Evolutionary conservation across 192 early-diverging fungal species (phyloP).

Genomic region (Linnemannia elongata): DNA sequence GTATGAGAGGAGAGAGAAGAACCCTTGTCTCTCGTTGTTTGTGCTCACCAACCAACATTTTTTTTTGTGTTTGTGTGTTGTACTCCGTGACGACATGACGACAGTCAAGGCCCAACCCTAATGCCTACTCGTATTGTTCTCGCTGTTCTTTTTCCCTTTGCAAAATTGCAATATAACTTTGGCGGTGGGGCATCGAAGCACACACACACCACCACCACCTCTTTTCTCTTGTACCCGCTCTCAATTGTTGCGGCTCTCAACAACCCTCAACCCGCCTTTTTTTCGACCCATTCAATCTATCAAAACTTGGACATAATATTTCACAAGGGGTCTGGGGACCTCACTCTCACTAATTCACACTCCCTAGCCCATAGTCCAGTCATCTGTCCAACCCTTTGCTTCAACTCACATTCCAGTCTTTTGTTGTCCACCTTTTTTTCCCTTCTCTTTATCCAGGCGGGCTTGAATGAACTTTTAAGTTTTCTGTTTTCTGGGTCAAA

Average conservation of each 20-base stretch:
- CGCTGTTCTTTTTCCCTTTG: constrained; percentile 11
- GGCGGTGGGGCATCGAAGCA: constrained; percentile 6
- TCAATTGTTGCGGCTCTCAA: background rate
- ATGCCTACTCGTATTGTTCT: background rate
- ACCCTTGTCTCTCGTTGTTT: background rate
- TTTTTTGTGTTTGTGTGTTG: background rate
- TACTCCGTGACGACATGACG: background rate
- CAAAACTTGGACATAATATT: background rate
- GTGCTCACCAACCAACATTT: constrained; percentile 1
- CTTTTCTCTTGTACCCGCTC: background rate
- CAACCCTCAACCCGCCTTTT: background rate
- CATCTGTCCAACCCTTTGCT: background rate
- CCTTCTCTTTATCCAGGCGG: background rate
- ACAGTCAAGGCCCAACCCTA: background rate
- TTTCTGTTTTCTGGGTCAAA: too few relatives aligned
- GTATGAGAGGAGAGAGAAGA: background rate
- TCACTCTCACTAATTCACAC: background rate
- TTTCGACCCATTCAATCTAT: background rate
- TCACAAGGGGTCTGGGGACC: background rate
- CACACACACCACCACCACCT: background rate
- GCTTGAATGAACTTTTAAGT: background rate
- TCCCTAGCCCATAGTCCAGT: background rate
- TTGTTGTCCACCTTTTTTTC: background rate
- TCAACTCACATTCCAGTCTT: background rate
- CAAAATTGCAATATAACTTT: constrained; percentile 10